Conservation (phyloP, 257 asterid species). For the Petunia secreta region DNA sequence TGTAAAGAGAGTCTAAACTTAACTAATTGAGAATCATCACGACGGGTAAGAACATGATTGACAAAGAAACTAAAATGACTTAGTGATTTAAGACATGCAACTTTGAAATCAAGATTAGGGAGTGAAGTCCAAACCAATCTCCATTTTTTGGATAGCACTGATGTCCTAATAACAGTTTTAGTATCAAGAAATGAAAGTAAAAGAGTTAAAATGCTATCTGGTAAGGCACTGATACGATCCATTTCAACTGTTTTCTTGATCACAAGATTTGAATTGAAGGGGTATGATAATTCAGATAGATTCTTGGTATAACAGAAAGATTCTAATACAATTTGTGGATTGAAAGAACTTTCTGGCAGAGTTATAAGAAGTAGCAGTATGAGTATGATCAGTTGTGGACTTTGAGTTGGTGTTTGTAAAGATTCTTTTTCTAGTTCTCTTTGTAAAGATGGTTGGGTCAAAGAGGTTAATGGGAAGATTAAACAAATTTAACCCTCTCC, state of each 20-base stretch:
- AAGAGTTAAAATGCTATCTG: slow-evolving; percentile 47
- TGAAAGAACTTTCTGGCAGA: background rate
- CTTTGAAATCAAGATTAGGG: slow-evolving; percentile 44
- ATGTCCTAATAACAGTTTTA: slow-evolving; percentile 36
- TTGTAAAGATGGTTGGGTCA: no score
- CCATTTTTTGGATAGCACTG: slow-evolving; percentile 48
- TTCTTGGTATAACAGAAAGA: background rate
- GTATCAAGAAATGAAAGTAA: slow-evolving; percentile 48
- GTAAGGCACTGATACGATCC: slow-evolving; percentile 36
- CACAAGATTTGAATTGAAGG: background rate
- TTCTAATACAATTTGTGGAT: background rate
- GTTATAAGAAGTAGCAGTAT: background rate
- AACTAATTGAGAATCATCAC: slow-evolving; percentile 40
- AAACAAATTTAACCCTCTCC: no score
- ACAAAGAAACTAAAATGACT: slow-evolving; percentile 27
- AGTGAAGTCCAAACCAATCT: slow-evolving; percentile 40
- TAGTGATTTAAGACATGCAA: background rate
- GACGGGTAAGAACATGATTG: slow-evolving; percentile 28
- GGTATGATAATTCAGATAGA: background rate
- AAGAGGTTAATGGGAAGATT: no score
- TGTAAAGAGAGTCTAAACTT: slow-evolving; percentile 37
- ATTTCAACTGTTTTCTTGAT: background rate
- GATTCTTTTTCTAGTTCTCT: background rate
- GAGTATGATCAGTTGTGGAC: background rate
- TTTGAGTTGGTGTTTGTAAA: background rate